phyloP scores from a whole-genome alignment of 148 eudicot species.

The Salicornia ramosissima region DNA sequence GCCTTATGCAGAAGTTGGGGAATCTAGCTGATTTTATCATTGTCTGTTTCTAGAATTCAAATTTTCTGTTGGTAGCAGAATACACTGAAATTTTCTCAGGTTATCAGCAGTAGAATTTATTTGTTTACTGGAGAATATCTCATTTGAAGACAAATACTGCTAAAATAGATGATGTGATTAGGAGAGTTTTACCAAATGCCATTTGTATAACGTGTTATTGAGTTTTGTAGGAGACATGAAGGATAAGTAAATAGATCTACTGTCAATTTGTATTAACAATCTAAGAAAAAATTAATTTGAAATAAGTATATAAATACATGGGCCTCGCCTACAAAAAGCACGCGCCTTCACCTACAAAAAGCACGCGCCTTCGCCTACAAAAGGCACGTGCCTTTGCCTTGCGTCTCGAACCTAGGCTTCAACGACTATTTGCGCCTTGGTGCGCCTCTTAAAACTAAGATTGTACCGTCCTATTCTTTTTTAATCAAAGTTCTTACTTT shows the following conservation, averaged over 20 bases:
- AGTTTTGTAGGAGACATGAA: not conserved
- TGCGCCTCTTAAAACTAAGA: too few relatives aligned
- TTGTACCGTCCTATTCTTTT: too few relatives aligned
- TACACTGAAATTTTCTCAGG: not conserved
- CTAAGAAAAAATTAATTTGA: not conserved
- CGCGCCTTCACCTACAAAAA: too few relatives aligned
- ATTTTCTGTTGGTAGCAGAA: not conserved
- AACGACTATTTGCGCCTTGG: too few relatives aligned
- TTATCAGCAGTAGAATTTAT: not conserved
- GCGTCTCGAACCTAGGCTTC: too few relatives aligned
- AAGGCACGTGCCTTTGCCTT: too few relatives aligned
- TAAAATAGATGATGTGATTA: not conserved
- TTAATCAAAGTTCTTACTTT: too few relatives aligned
- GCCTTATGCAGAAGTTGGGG: not conserved
- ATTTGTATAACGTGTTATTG: not conserved
- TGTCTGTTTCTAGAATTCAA: not conserved
- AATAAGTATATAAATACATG: too few relatives aligned
- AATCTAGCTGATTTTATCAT: not conserved
- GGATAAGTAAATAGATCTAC: not conserved
- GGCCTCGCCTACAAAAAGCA: too few relatives aligned
- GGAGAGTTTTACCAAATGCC: not conserved
- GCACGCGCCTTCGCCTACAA: too few relatives aligned
- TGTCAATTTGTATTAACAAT: too few relatives aligned
- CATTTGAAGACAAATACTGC: not conserved
- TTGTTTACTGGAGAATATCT: not conserved